Base-by-base conservation (phyloP, 1,139 yeast species). In the Magnusiomyces clavatus region DNA sequence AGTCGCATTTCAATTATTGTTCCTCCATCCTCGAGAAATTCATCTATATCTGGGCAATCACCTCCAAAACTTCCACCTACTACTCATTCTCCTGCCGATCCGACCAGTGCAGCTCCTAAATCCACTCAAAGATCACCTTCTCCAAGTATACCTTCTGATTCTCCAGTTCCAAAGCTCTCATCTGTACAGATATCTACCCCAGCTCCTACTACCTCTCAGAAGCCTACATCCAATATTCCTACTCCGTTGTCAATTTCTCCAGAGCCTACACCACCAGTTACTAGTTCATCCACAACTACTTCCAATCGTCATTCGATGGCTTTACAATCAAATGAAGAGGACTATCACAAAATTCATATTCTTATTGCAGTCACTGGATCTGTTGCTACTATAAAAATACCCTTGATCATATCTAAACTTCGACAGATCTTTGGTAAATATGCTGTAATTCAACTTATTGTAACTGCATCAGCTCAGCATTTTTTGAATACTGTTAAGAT, bases 331-430 rank as follows among this genome's bases (percentile, higher is more conserved):
- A 17, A 3, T 13, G 45, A 47, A 10, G 52, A 47, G 40, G 58
- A 57, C 17, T 51, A 51, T 37, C 57, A 82, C 41, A 89, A 89
- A 64, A 76, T 87, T 53, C 97, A 92, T 67, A 83, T 92, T 43
- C 73, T 92, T 53, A 73, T 92, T 44, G 97, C 95, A 17, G 95
- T 95, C 38, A 88, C 97, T 1, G 99, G 98, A 0, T 86, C 96
- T 1, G 97, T 92, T 5, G 98, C 98, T 5, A 87, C 97, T 2
- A 88, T 90, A 55, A 92, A 92, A 65, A 84, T 92, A 37, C 96
- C 96, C 0, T 68, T 85, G 59, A 86, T 89, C 46, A 85, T 89
- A 58, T 94, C 86, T 64, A 86, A 86, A 63, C 73, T 89, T 46
- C 83, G 83, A 64, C 86, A 86, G 65, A 75, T 82, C 19, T 88